phyloP scores from a whole-genome alignment of 2,329 filamentous ascomycete species.

The Colletotrichum simmondsii region DNA sequence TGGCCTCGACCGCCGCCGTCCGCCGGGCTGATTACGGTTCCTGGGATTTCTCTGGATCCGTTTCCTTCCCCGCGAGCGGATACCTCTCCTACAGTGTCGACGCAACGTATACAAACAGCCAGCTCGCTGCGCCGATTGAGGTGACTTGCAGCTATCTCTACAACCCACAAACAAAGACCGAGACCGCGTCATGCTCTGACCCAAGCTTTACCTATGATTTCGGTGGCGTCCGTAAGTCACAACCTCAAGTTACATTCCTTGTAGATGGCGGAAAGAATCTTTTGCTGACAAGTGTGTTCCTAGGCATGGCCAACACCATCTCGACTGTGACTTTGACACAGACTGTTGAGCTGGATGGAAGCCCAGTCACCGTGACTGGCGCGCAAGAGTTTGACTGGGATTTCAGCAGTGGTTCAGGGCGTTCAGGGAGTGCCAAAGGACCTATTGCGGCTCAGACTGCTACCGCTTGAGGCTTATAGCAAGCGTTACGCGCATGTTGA shows the following conservation, averaged over 20 bases:
- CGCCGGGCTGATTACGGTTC: constrained; percentile 9
- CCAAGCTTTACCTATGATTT: constrained; percentile 21
- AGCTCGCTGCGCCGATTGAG: background rate
- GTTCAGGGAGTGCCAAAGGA: background rate
- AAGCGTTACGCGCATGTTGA: too few species aligned
- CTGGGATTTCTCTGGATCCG: constrained; percentile 19
- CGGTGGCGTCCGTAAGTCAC: constrained; percentile 4
- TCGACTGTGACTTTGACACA: constrained; percentile 6
- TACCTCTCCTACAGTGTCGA: constrained; percentile 13
- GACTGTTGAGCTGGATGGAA: constrained; percentile 7
- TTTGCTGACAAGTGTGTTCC: background rate
- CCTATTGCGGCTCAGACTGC: background rate
- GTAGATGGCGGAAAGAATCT: too few species aligned
- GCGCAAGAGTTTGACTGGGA: constrained; percentile 8
- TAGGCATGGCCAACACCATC: constrained; percentile 5
- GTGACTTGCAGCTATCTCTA: constrained; percentile 20
- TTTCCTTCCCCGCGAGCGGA: constrained; percentile 2
- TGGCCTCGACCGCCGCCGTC: background rate
- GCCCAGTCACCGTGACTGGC: background rate
- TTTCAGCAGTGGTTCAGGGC: constrained; percentile 12
- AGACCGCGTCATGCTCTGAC: constrained; percentile 12
- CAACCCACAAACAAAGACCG: constrained; percentile 1
- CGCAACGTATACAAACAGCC: constrained; percentile 3
- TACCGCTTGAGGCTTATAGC: background rate
- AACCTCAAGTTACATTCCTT: too few species aligned